Conservation (phyloP, 352 stramenopile species). For the Globisporangium orthogonon region DNA sequence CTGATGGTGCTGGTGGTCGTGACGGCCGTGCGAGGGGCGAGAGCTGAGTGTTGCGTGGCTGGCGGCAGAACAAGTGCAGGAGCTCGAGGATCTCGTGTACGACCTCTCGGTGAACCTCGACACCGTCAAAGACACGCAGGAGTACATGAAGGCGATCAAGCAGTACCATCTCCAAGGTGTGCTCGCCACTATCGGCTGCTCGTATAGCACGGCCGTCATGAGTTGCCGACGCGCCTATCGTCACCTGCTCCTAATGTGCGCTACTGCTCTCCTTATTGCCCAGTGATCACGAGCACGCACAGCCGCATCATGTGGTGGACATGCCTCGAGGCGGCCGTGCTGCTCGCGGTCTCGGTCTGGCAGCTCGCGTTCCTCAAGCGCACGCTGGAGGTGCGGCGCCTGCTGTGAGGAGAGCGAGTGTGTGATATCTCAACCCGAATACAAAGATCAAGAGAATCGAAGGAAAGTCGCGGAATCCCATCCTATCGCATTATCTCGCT, state of each 20-base stretch:
- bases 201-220: too few species aligned
- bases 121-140: slow-evolving; percentile 83
- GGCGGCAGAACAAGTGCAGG: slow-evolving; percentile 70
- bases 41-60: neutral
- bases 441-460: neutral
- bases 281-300: slow-evolving; percentile 84
- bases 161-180: slow-evolving; percentile 68
- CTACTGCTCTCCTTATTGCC: neutral
- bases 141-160: slow-evolving; percentile 86
- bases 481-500: too few species aligned
- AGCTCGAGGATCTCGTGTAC: slow-evolving; percentile 84
- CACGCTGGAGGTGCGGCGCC: slow-evolving; percentile 78
- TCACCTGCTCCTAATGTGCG: neutral
- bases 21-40: too few species aligned
- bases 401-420: slow-evolving; percentile 32
- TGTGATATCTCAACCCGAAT: neutral
- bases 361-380: slow-evolving; percentile 82
- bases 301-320: slow-evolving; percentile 81
- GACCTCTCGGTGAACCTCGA: slow-evolving; percentile 81
- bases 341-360: slow-evolving; percentile 61
- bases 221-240: too few species aligned
- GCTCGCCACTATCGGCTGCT: neutral
- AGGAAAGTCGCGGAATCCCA: neutral
- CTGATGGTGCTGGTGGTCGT: neutral
- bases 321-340: slow-evolving; percentile 65